These are phyloP conservation scores for Rhododendron vialii DNA, from an alignment of 148 eudicot genomes.

Conservation along the genomic window DNA sequence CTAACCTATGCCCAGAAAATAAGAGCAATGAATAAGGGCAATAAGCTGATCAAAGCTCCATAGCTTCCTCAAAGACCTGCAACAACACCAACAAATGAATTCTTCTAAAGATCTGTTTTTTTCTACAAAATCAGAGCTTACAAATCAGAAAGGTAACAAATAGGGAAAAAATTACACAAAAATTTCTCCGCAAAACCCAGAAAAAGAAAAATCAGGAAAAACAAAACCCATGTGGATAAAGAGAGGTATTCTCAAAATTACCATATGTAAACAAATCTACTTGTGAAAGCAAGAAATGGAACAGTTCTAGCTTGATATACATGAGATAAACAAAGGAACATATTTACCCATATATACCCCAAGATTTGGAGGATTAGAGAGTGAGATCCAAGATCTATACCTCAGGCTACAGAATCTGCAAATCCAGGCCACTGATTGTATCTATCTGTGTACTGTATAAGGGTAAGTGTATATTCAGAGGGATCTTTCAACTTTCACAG, in stretches of 20 bases:
- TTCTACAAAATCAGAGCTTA: neutral
- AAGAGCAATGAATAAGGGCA: neutral
- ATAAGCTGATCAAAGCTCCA: conserved; percentile 11
- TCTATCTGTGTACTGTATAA: neutral
- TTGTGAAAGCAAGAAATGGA: neutral
- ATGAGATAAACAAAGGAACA: neutral
- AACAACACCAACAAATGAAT: conserved; percentile 1
- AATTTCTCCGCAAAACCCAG: neutral
- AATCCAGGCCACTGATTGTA: neutral
- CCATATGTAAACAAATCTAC: neutral
- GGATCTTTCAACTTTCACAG: conserved; percentile 7
- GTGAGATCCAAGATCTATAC: neutral
- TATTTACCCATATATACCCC: neutral
- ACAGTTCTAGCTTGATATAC: neutral
- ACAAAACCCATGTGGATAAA: neutral
- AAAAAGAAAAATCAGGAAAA: neutral
- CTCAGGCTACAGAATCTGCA: conserved; percentile 1
- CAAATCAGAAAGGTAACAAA: neutral
- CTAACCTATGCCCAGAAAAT: conserved; percentile 13
- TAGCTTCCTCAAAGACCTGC: conserved; percentile 23
- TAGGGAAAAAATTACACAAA: neutral
- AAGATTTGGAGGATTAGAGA: neutral
- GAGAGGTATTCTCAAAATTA: neutral
- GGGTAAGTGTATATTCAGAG: conserved; percentile 1
- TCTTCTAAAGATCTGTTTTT: neutral